Conservation (phyloP, 768 basidiomycete species). For the Auriscalpium orientale region DNA sequence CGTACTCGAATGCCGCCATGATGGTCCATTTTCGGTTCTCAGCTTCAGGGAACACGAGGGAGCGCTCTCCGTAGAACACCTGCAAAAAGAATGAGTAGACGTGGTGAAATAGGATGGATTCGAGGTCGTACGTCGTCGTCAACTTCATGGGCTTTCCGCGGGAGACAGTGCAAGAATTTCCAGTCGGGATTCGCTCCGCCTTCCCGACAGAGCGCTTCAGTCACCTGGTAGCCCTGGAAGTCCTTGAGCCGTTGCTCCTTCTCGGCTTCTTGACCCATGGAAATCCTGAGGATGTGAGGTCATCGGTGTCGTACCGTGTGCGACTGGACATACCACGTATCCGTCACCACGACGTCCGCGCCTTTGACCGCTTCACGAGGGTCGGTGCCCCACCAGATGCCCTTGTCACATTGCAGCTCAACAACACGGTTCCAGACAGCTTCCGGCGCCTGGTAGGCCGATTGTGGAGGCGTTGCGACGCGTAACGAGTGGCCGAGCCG, state of each 20-base stretch:
- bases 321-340: slow-evolving; percentile 71
- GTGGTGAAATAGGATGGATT: not conserved
- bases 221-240: slow-evolving; percentile 91
- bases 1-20: slow-evolving; percentile 85
- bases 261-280: slow-evolving; percentile 98
- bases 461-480: slow-evolving; percentile 68
- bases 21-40: slow-evolving; percentile 98
- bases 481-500: slow-evolving; percentile 83
- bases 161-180: slow-evolving; percentile 96
- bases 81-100: slow-evolving; percentile 19
- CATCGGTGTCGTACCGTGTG: not conserved
- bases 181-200: slow-evolving; percentile 82
- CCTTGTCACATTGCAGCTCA: slow-evolving; percentile 63
- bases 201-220: slow-evolving; percentile 72
- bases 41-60: slow-evolving; percentile 87
- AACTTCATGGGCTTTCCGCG: slow-evolving; percentile 88
- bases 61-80: slow-evolving; percentile 92
- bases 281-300: slow-evolving; percentile 56
- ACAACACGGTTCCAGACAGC: slow-evolving; percentile 79
- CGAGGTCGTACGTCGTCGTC: slow-evolving; percentile 69
- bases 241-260: slow-evolving; percentile 78
- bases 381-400: slow-evolving; percentile 66
- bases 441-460: slow-evolving; percentile 55
- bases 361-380: slow-evolving; percentile 82
- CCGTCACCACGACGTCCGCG: slow-evolving; percentile 94